Conservation (phyloP, 164 flowering plant species). For the Magnolia officinalis region DNA sequence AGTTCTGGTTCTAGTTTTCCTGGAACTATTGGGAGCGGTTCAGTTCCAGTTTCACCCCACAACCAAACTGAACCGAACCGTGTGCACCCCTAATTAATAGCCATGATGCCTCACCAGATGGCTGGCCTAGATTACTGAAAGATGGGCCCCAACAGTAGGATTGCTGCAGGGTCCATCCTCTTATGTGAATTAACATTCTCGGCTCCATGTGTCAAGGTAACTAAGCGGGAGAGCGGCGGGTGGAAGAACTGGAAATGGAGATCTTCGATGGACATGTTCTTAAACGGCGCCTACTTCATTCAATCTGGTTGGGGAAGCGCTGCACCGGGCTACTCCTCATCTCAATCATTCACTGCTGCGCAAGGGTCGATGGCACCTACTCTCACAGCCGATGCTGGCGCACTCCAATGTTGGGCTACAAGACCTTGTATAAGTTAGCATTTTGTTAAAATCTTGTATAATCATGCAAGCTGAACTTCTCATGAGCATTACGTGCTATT, state of each 20-base stretch:
- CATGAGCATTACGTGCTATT: no score
- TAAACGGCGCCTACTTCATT: conserved; percentile 77
- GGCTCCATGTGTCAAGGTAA: conserved; percentile 33
- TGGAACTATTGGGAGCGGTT: no score
- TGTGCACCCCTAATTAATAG: not conserved
- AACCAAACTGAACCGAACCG: no score
- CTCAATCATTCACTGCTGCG: conserved; percentile 44
- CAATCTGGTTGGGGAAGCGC: conserved; percentile 67
- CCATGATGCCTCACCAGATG: no score
- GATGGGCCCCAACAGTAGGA: no score
- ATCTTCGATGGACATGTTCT: conserved; percentile 48
- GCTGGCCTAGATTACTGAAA: no score
- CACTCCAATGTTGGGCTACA: conserved; percentile 36
- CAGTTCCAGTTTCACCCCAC: no score
- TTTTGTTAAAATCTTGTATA: not conserved
- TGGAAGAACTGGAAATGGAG: conserved; percentile 85
- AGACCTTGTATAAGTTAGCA: conserved; percentile 29
- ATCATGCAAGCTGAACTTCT: no score
- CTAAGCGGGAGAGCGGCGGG: conserved; percentile 51
- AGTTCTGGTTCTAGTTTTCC: no score
- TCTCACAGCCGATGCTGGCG: conserved; percentile 58
- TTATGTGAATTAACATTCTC: no score
- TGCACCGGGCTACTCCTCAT: conserved; percentile 38
- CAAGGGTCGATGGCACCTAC: conserved; percentile 46
- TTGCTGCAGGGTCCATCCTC: no score